Evolutionary conservation across 2,329 filamentous ascomycete species (phyloP).

Genomic region (Nemania abortiva): DNA sequence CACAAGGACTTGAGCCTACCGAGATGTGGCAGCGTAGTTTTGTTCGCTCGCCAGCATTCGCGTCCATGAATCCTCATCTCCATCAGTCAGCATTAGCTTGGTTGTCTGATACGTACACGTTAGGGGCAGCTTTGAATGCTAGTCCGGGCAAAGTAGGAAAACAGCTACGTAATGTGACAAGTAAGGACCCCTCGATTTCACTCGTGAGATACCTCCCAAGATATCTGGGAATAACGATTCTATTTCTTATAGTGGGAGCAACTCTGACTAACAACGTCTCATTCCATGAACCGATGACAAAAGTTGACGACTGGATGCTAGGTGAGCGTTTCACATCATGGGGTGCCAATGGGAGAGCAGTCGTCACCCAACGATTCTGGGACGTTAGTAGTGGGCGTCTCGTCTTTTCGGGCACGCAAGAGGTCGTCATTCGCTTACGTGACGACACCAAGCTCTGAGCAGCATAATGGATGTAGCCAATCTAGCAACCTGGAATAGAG

Average conservation of each 20-base stretch:
- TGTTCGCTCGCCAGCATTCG: too few species aligned
- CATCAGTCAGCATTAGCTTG: not conserved
- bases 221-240: not conserved
- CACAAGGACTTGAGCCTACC: too few species aligned
- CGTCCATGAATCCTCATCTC: not conserved
- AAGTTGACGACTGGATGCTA: not conserved
- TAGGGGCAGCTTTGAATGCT: not conserved
- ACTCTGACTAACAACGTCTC: not conserved
- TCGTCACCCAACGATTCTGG: not conserved
- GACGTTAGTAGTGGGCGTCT: not conserved
- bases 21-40: too few species aligned
- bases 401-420: not conserved
- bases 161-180: not conserved
- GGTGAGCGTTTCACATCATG: not conserved
- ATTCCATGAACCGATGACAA: not conserved
- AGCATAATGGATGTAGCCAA: too few species aligned
- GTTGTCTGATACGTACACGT: too few species aligned
- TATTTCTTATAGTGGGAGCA: not conserved
- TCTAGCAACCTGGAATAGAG: too few species aligned
- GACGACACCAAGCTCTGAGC: not conserved
- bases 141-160: not conserved
- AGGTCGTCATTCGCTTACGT: not conserved
- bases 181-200: not conserved
- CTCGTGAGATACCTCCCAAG: not conserved
- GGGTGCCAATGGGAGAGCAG: not conserved